Evolutionary conservation across 2,329 filamentous ascomycete species (phyloP), one percentile per base, ranked within the genome.

Genomic region (Penicillium polonicum): DNA sequence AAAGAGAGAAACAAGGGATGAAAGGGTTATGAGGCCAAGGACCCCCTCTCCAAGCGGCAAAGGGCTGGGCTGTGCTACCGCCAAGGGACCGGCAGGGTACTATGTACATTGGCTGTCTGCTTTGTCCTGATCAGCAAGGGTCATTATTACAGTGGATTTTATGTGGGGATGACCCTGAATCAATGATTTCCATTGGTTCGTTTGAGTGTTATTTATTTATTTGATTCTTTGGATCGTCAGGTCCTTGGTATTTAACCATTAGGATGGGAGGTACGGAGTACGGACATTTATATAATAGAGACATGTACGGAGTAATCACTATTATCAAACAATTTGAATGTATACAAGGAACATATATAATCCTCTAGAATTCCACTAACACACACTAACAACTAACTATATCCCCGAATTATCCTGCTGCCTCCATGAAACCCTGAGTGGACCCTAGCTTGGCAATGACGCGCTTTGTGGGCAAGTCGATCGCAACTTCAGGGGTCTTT

Each of bases 1-100:
- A 61, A 62, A 58, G 61, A 61, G 63, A 51, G 56, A 62, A 58
- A 50, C 49, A 61, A 54, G 63, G 61, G 61, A 67, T 62, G 59
- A 60, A 60, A 60, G 52, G 48, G 57, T 5, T 57, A 48, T 42
- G 19, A 48, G 13, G 31, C 50, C 38, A 25, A 44, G 41, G 13
- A 1, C 23, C 23, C 23, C 17, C 15, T 13, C n/a, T 12, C 29
- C 39, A 27, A 29, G 21, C 44, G 27, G 27, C 27, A 52, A 48
- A 55, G 45, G 41, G 31, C 17, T 49, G 41, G 55, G 55, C 55
- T 57, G 55, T 57, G 55, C 43, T 41, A 44, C 35, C 29, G 55
- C 55, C 49, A 57, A 56, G 54, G 36, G n/a, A 19, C 36, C 8
- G 36, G 17, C 17, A n/a, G 8, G 10, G 44, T 48, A 10, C 15